Base-by-base conservation (phyloP, 202 grass and related monocot genomes). In the Cymbopogon flexuosus region DNA sequence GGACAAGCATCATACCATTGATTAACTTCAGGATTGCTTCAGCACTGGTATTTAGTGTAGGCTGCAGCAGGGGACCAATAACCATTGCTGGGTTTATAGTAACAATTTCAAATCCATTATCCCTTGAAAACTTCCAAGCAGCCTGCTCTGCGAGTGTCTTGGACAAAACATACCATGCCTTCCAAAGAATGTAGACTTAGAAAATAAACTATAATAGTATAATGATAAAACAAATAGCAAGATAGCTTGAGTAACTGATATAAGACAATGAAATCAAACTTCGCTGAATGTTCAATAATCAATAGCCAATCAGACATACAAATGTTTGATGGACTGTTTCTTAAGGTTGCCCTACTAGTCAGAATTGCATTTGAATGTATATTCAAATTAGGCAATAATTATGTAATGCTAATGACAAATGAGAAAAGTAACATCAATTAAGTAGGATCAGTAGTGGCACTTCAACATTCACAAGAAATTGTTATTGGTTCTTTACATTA, bases 51-150 rank as follows among this genome's bases (percentile, higher is more conserved):
- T 97, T 97, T 35, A 97, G 72, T 75, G 91, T 92, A 81, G 91
- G 89, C 75, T 97, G 94, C 56, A 97, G 72, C 68, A 94, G 84
- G 84, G 94, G 86, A 65, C 94, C 91, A 2, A 90, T 84, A 68
- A 97, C 91, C 84, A 81, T 84, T 84, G 83, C 62, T 64, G 94
- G 94, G 42, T 97, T 94, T 71, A 94, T 94, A 2, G 88, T 97
- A 63, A 94, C 62, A 23, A 97, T 75, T 47, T 94, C 75, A 2
- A 92, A 30, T 60, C 72, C 85, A 84, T 87, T 94, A n/a, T 94
- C 87, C 76, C 87, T 90, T 65, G 94, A 80, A 69, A 94, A 92
- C 79, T 92, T 90, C 91, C 91, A 97, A 69, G 89, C 89, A 88
- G 91, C 87, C 33, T 92, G 71, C 63, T 97, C 94, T 9, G 91